Conservation (phyloP, 2,329 filamentous ascomycete genomes). For the Aspergillus ruber region DNA sequence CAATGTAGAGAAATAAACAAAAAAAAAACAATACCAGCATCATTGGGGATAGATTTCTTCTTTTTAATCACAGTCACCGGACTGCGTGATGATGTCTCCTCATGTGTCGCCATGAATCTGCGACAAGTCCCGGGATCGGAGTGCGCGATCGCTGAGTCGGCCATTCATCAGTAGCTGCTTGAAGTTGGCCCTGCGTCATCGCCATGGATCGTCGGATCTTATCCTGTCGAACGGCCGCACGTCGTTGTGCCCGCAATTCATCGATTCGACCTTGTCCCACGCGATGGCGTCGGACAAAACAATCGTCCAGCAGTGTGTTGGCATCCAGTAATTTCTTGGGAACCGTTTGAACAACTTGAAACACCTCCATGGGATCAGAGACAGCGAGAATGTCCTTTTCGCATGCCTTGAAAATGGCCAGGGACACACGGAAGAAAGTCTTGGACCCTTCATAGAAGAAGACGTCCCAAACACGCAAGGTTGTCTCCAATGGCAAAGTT, state of each 20-base stretch:
- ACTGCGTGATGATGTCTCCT: slow-evolving; percentile 25
- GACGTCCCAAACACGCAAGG: slow-evolving; percentile 87
- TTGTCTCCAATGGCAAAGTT: slow-evolving; percentile 83
- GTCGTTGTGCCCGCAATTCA: slow-evolving; percentile 62
- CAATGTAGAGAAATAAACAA: background rate
- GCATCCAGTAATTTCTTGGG: slow-evolving; percentile 76
- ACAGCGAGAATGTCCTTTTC: slow-evolving; percentile 74
- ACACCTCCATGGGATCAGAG: slow-evolving; percentile 87
- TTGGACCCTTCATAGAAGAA: slow-evolving; percentile 95
- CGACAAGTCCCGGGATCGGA: slow-evolving; percentile 24
- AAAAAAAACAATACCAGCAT: background rate
- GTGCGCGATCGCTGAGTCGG: slow-evolving; percentile 19
- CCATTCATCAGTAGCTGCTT: slow-evolving; percentile 28
- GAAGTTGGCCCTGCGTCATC: slow-evolving; percentile 27
- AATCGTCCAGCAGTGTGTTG: slow-evolving; percentile 74
- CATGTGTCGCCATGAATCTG: slow-evolving; percentile 29
- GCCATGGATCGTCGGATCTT: slow-evolving; percentile 34
- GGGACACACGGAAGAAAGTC: slow-evolving; percentile 83
- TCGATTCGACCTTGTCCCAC: slow-evolving; percentile 79
- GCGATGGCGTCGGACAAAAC: slow-evolving; percentile 71
- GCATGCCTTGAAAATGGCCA: slow-evolving; percentile 85
- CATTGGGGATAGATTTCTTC: background rate
- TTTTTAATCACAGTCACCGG: slow-evolving; percentile 12
- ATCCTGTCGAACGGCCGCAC: slow-evolving; percentile 42
- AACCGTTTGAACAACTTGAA: slow-evolving; percentile 84